Evolutionary conservation across 805 yeast genomes (phyloP), one percentile per base, ranked within the genome.

Genomic region (Jamesozyma rosinii): DNA sequence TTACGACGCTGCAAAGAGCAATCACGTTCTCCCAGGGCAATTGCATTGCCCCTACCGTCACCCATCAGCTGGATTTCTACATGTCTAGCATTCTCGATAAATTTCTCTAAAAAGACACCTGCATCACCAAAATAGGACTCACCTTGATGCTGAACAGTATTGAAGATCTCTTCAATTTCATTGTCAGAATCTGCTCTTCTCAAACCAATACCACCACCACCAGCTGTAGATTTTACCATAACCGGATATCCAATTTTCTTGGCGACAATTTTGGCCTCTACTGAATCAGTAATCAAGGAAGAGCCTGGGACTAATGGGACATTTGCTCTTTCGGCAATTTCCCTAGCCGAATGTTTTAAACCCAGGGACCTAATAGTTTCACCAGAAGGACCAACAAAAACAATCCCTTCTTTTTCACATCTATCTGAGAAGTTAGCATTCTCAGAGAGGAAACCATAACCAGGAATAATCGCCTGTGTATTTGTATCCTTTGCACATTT

Each of bases 271-370:
- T 71, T 69, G 3, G 97, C 97, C 55, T 84, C 95, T 10, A 73
- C 73, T 11, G 89, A 72, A 48, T 76, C 68, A 1, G 75, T 68
- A 31, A 90, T 79, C 51, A 92, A 71, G 8, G 87, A 94, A 14
- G 97, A 84, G 40, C 98, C 98, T n/a, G 98, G 97, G 45, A 89
- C 97, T 45, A 92, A 71, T 5, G 98, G 98, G 40, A 90, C 97
- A 36, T 81, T 81, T n/a, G 97, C 97, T 38, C 72, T 72, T 51
- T 75, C 76, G 19, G 98, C 98, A 50, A 92, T 86, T 58, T 81
- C 92, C 67, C 97, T 79, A 8, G 98, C 98, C 39, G 97, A 88
- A 62, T 92, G 98, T 69, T 90, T 90, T 52, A 92, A 73, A 37
- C 98, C 98, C 40, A 90, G 73, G 55, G 81, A 79, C 61, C 95